These are phyloP conservation scores for Stromatinia cepivora DNA, from an alignment of 2,329 filamentous ascomycete genomes.

Conservation along the genomic window DNA sequence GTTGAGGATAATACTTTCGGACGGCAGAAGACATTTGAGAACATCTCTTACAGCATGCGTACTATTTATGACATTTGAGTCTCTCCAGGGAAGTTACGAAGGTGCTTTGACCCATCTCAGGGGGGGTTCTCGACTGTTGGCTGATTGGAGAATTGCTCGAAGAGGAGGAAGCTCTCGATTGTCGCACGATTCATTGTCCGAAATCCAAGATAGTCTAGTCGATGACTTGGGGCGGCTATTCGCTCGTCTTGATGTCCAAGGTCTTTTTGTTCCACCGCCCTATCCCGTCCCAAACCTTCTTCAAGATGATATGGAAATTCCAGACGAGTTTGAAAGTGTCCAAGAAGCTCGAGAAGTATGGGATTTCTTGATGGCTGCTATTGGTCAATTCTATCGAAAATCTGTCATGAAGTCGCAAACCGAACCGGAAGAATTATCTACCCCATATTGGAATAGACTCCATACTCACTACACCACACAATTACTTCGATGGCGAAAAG, in stretches of 20 bases:
- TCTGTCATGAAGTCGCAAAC: slow-evolving; percentile 36
- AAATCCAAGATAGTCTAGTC: slow-evolving; percentile 40
- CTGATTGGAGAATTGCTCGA: slow-evolving; percentile 40
- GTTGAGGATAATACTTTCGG: slow-evolving; percentile 35
- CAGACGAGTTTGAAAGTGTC: slow-evolving; percentile 36
- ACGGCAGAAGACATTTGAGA: slow-evolving; percentile 39
- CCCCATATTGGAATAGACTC: slow-evolving; percentile 35
- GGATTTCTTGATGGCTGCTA: slow-evolving; percentile 40
- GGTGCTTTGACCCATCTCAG: slow-evolving; percentile 39
- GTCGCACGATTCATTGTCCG: slow-evolving; percentile 40
- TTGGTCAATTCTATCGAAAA: slow-evolving; percentile 40
- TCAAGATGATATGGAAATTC: slow-evolving; percentile 36
- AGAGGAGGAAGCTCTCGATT: slow-evolving; percentile 36
- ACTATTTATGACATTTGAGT: slow-evolving; percentile 40
- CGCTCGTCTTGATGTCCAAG: slow-evolving; percentile 39
- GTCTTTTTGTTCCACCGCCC: slow-evolving; percentile 38
- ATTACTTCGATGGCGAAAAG: slow-evolving; percentile 37
- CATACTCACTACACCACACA: slow-evolving; percentile 39
- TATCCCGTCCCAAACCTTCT: slow-evolving; percentile 40
- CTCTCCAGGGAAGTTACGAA: slow-evolving; percentile 40
- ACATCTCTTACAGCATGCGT: slow-evolving; percentile 40
- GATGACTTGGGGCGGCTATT: slow-evolving; percentile 41
- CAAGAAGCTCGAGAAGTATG: slow-evolving; percentile 38
- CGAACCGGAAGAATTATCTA: slow-evolving; percentile 34
- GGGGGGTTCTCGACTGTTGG: slow-evolving; percentile 38